phyloP scores from a whole-genome alignment of 345 rosid genomes.

The Rhodamnia argentea region DNA sequence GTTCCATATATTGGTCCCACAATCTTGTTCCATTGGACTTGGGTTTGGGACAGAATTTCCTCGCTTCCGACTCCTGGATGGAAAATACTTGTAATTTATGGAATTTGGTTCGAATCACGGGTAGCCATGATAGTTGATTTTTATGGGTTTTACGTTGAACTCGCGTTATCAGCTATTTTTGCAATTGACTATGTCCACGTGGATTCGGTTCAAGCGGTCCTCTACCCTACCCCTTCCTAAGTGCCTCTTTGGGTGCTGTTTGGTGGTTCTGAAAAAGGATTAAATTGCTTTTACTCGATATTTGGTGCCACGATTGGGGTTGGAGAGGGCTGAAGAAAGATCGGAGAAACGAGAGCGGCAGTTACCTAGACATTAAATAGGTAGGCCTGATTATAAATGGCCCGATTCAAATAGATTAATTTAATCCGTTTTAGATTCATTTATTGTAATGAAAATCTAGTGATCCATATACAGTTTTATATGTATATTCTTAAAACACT shows the following conservation, averaged over 20 bases:
- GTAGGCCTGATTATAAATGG: too few relatives aligned
- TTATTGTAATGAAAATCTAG: too few relatives aligned
- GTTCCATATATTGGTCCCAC: neutral
- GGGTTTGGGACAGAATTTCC: neutral
- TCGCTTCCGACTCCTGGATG: neutral
- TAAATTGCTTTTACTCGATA: neutral
- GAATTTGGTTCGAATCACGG: neutral
- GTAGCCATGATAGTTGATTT: neutral
- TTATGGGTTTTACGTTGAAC: neutral
- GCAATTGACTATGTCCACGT: neutral
- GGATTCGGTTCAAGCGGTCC: neutral
- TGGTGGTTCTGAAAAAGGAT: neutral
- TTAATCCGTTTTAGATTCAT: too few relatives aligned
- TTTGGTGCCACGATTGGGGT: neutral
- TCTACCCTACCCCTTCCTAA: neutral
- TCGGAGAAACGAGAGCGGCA: neutral
- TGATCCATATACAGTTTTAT: too few relatives aligned
- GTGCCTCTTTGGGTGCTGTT: neutral
- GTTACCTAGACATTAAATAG: neutral
- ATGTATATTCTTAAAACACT: too few relatives aligned
- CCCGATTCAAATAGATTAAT: too few relatives aligned
- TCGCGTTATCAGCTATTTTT: neutral
- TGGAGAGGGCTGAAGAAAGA: neutral
- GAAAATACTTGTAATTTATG: neutral
- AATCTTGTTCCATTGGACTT: neutral